Conservation (phyloP, 2,329 filamentous ascomycete genomes). For the Neonectria neomacrospora region DNA sequence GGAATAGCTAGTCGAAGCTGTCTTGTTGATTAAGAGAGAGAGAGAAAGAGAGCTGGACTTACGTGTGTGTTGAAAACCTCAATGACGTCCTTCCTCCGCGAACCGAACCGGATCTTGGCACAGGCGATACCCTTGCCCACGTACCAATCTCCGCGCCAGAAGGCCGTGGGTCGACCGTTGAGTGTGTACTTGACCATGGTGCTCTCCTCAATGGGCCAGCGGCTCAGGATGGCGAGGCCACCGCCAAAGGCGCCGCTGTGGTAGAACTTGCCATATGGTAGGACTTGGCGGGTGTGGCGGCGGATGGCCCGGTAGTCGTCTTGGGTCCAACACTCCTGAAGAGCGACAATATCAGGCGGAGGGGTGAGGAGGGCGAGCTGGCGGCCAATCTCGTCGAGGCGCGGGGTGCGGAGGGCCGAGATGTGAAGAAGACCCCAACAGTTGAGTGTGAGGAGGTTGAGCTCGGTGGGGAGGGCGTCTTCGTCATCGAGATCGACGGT, state of each 20-base stretch:
- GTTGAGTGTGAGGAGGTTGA: slow-evolving; percentile 90
- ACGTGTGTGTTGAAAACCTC: slow-evolving; percentile 96
- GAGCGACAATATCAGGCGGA: slow-evolving; percentile 84
- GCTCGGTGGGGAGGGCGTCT: slow-evolving; percentile 60
- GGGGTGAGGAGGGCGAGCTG: slow-evolving; percentile 77
- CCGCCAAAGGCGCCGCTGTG: slow-evolving; percentile 88
- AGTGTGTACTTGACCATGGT: slow-evolving; percentile 89
- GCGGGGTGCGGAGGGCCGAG: slow-evolving; percentile 79
- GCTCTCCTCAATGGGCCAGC: slow-evolving; percentile 92
- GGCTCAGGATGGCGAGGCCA: slow-evolving; percentile 87
- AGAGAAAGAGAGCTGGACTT: slow-evolving; percentile 47
- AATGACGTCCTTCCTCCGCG: slow-evolving; percentile 71
- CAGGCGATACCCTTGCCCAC: slow-evolving; percentile 94
- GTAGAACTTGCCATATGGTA: slow-evolving; percentile 96
- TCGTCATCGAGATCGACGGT: slow-evolving; percentile 36
- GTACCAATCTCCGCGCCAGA: slow-evolving; percentile 95
- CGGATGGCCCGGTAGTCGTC: slow-evolving; percentile 85
- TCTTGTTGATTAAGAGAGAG: slow-evolving; percentile 1
- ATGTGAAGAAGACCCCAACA: slow-evolving; percentile 97
- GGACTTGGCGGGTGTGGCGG: slow-evolving; percentile 74
- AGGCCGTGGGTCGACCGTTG: slow-evolving; percentile 92
- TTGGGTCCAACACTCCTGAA: slow-evolving; percentile 95
- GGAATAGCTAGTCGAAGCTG: background rate
- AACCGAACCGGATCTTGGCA: slow-evolving; percentile 79
- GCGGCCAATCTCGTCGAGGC: slow-evolving; percentile 84